Conservation (phyloP, 192 early-diverging fungal species). For the Coemansia sp. region DNA sequence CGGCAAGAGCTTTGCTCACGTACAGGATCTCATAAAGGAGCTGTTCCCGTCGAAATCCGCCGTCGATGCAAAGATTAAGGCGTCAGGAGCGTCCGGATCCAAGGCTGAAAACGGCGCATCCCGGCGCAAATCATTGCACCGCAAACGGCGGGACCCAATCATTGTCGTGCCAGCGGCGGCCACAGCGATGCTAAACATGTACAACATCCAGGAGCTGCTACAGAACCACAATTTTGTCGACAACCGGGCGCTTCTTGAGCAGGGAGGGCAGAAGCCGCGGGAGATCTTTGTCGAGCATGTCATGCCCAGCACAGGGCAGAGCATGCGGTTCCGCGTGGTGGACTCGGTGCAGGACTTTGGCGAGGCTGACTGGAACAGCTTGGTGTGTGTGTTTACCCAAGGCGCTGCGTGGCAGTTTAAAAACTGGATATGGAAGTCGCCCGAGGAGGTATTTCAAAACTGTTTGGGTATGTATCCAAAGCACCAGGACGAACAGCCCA, state of each 20-base stretch:
- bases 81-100: constrained; percentile 18
- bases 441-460: constrained; percentile 79
- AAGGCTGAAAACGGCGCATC: constrained; percentile 7
- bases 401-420: constrained; percentile 96
- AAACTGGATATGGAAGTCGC: constrained; percentile 83
- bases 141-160: constrained; percentile 64
- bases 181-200: constrained; percentile 81
- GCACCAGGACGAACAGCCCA: constrained; percentile 46
- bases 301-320: constrained; percentile 44
- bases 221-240: constrained; percentile 72
- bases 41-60: constrained; percentile 34
- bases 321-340: constrained; percentile 70
- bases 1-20: constrained; percentile 46
- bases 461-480: constrained; percentile 63
- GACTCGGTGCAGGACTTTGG: constrained; percentile 74
- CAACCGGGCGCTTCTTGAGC: constrained; percentile 60
- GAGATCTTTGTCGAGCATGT: constrained; percentile 63
- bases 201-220: constrained; percentile 85
- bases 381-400: constrained; percentile 87
- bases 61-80: neutral
- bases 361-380: constrained; percentile 80
- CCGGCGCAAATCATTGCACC: constrained; percentile 16
- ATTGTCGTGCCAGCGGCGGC: constrained; percentile 90
- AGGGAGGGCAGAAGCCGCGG: constrained; percentile 66
- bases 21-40: constrained; percentile 36